A percentile compares a stretch with the other conserved stretches of the same genome.
These are phyloP conservation scores for Penicillium cinerascens DNA, from an alignment of 495 filamentous ascomycete species.

Conservation along the genomic window DNA sequence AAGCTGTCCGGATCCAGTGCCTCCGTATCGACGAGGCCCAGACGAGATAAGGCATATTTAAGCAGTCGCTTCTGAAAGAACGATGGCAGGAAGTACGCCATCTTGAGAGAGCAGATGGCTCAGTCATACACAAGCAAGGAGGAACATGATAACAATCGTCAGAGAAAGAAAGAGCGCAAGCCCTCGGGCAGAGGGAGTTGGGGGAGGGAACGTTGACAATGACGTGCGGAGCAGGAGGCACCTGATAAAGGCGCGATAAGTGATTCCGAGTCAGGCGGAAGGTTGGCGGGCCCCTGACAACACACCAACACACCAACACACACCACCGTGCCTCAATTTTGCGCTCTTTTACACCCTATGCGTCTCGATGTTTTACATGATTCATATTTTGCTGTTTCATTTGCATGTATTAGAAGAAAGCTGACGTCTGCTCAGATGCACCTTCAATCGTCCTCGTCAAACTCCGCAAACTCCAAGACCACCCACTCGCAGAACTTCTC, in stretches of 20 bases:
- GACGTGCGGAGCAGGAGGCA: slow-evolving; percentile 29
- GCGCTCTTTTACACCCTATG: background rate
- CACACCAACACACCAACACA: slow-evolving; percentile 15
- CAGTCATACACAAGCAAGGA: slow-evolving; percentile 31
- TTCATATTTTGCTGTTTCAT: background rate
- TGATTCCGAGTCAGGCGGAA: slow-evolving; percentile 39
- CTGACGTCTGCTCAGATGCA: background rate
- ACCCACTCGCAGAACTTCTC: slow-evolving; percentile 92
- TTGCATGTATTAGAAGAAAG: background rate
- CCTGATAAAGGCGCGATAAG: slow-evolving; percentile 33
- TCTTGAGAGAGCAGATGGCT: slow-evolving; percentile 36
- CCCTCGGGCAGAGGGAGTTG: slow-evolving; percentile 8
- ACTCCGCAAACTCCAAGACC: slow-evolving; percentile 71
- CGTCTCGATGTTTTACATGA: background rate
- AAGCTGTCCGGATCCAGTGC: slow-evolving; percentile 74
- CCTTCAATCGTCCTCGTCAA: slow-evolving; percentile 40
- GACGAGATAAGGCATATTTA: slow-evolving; percentile 71
- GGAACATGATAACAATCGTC: slow-evolving; percentile 19
- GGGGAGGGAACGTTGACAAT: slow-evolving; percentile 15
- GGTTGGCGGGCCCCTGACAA: slow-evolving; percentile 6
- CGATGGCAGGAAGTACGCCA: slow-evolving; percentile 64
- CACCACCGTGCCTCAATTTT: no score
- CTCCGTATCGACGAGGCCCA: slow-evolving; percentile 79
- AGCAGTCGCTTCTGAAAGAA: slow-evolving; percentile 79
- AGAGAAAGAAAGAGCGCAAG: slow-evolving; percentile 7